Evolutionary conservation across 306 rosid genomes (phyloP), one percentile per base, ranked within the genome.

Genomic region (Bauhinia variegata): DNA sequence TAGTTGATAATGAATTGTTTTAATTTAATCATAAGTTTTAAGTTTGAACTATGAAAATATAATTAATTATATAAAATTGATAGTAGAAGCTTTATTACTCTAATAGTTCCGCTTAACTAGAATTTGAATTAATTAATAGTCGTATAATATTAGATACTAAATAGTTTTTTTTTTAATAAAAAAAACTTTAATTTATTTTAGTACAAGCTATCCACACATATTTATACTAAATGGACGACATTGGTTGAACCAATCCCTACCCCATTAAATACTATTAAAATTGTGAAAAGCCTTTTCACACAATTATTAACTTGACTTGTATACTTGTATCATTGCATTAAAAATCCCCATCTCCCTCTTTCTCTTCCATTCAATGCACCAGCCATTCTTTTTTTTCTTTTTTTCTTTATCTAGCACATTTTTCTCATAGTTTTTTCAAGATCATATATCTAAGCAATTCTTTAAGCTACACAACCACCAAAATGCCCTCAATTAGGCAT

Each of bases 181-280:
- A n/a, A n/a, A n/a, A n/a, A 61, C 12, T 43, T 5, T 49, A 43
- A 28, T 65, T 32, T 62, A 62, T 28, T 33, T 13, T 11, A 63
- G 3, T 33, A 31, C 12, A 60, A 38, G 15, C 56, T 52, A 60
- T 23, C 46, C 15, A 54, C 30, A 5, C 39, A 28, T 50, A 55
- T 54, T 16, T 36, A 37, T 3, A 37, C 30, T 55, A 6, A 49
- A 50, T 58, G 44, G 36, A 60, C n/a, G n/a, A n/a, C 64, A 65
- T 47, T 57, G 56, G 77, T 77, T 77, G 65, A 65, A 77, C 78
- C 82, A 58, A 71, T 18, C 77, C 65, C 64, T 32, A 49, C 64
- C 4, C 41, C 6, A 8, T 23, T 23, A n/a, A n/a, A n/a, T n/a
- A 23, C 28, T 62, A 63, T 63, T 23, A 44, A 49, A 53, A 12